Conservation (phyloP, 2,329 filamentous ascomycete species). For the Fusarium pininemorale region DNA sequence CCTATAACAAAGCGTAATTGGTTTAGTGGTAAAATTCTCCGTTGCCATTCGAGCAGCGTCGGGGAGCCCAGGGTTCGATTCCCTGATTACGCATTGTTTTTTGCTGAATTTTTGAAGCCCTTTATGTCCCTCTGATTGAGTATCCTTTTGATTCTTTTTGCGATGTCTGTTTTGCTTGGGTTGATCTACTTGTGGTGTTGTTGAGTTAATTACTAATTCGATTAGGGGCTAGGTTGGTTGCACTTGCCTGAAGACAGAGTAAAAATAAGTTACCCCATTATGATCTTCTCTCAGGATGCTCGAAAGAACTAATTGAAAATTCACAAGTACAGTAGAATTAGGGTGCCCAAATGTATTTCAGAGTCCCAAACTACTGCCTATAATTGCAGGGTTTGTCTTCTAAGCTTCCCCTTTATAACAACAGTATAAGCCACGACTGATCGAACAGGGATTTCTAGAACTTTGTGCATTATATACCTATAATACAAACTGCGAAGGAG, state of each 20-base stretch:
- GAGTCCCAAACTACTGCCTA: background rate
- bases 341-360: background rate
- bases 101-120: background rate
- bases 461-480: background rate
- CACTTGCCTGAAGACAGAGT: background rate
- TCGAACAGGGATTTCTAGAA: background rate
- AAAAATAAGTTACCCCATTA: background rate
- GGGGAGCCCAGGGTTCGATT: conserved; percentile 13
- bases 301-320: background rate
- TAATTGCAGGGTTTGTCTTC: background rate
- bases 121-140: background rate
- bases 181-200: background rate
- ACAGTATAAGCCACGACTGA: background rate
- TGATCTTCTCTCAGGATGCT: background rate
- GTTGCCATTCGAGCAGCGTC: conserved; percentile 21
- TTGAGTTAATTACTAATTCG: background rate
- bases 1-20: background rate
- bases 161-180: background rate
- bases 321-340: background rate
- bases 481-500: background rate
- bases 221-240: background rate
- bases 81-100: conserved; percentile 13
- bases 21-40: conserved; percentile 26
- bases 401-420: background rate
- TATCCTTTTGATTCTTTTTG: background rate